Evolutionary conservation across 2,329 filamentous ascomycete species (phyloP).

Genomic region (Xylariaceae sp.): DNA sequence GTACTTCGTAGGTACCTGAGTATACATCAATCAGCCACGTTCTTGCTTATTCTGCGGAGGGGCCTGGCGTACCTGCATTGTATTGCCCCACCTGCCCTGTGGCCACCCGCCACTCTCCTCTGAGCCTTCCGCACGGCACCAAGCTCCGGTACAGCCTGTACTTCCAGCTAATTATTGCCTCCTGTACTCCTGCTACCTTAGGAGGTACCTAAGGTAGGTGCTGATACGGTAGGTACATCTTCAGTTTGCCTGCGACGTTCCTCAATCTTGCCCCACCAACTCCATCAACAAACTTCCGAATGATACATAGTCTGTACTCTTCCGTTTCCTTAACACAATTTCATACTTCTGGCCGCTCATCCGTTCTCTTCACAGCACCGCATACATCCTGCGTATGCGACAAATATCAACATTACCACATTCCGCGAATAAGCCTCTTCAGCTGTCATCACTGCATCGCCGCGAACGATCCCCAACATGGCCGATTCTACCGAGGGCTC

Average conservation of each 20-base stretch:
- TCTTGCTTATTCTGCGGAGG: too few relatives aligned
- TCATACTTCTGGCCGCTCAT: background rate
- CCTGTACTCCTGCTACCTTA: too few relatives aligned
- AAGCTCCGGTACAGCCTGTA: too few relatives aligned
- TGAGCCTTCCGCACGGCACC: too few relatives aligned
- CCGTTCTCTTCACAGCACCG: background rate
- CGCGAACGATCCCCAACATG: constrained; percentile 41
- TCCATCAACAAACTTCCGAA: background rate
- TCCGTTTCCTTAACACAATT: background rate
- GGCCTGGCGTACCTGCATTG: too few relatives aligned
- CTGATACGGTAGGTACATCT: background rate
- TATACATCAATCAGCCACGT: too few relatives aligned
- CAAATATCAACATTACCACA: background rate
- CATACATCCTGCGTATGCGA: background rate
- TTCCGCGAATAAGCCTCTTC: background rate
- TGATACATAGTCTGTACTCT: background rate
- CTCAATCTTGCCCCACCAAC: background rate
- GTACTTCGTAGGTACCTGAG: too few relatives aligned
- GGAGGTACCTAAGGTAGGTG: too few relatives aligned
- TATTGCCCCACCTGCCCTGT: too few relatives aligned
- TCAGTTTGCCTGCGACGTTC: too few relatives aligned
- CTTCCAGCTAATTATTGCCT: too few relatives aligned
- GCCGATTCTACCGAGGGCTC: constrained; percentile 55
- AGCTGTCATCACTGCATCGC: background rate
- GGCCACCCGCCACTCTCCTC: too few relatives aligned